phyloP scores from a whole-genome alignment of 2,329 filamentous ascomycete species.

The Aspergillus pseudotamarii region DNA sequence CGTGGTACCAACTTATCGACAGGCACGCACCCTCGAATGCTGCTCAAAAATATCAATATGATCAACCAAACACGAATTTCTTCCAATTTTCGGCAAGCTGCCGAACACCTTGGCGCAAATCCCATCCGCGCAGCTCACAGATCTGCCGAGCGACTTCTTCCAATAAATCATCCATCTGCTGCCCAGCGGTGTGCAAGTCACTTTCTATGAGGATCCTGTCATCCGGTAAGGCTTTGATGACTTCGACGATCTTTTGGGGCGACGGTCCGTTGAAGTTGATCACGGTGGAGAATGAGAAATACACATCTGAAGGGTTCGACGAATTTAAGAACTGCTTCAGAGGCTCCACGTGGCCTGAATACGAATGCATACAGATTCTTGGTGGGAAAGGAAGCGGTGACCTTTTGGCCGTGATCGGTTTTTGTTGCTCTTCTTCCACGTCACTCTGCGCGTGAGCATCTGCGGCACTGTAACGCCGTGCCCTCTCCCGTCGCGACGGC shows the following conservation, averaged over 20 bases:
- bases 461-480: slow-evolving; percentile 35
- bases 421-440: slow-evolving; percentile 26
- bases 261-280: slow-evolving; percentile 71
- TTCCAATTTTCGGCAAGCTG: slow-evolving; percentile 75
- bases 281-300: slow-evolving; percentile 82
- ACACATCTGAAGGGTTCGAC: slow-evolving; percentile 74
- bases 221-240: slow-evolving; percentile 73
- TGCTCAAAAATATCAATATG: not conserved
- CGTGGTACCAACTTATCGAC: no score
- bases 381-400: slow-evolving; percentile 72
- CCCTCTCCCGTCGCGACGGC: slow-evolving; percentile 53
- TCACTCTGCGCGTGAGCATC: slow-evolving; percentile 34
- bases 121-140: slow-evolving; percentile 78
- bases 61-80: slow-evolving; percentile 69
- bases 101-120: slow-evolving; percentile 68
- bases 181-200: slow-evolving; percentile 81
- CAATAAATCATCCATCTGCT: slow-evolving; percentile 75
- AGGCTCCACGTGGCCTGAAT: slow-evolving; percentile 74
- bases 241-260: slow-evolving; percentile 63
- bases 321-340: slow-evolving; percentile 77
- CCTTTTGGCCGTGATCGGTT: not conserved
- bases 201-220: slow-evolving; percentile 84
- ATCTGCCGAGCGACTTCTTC: slow-evolving; percentile 76
- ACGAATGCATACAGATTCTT: slow-evolving; percentile 90
- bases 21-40: not conserved